Evolutionary conservation across 192 early-diverging fungal genomes (phyloP).

Genomic region (Lunasporangiospora selenospora): DNA sequence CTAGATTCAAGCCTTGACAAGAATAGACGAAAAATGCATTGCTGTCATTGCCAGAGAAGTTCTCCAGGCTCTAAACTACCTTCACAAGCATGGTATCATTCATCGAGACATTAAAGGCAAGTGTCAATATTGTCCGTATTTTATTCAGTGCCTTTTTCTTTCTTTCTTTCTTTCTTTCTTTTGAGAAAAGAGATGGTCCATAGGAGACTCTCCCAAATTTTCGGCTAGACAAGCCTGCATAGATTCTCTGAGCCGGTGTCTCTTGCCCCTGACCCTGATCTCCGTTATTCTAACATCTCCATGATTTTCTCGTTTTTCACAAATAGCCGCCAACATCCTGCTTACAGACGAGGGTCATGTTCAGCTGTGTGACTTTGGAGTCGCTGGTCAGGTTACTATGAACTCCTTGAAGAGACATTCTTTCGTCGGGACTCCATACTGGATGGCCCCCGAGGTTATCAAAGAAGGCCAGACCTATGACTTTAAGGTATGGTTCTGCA

Average conservation of each 20-base stretch:
- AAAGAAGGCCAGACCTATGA: constrained; percentile 86
- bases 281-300: too few species aligned
- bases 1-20: constrained; percentile 27
- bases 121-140: background rate
- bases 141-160: background rate
- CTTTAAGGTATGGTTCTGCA: constrained; percentile 70
- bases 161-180: background rate
- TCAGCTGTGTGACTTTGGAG: constrained; percentile 97
- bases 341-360: constrained; percentile 89
- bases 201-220: background rate
- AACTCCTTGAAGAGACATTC: constrained; percentile 81
- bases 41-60: constrained; percentile 91
- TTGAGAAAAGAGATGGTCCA: too few species aligned
- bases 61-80: constrained; percentile 85
- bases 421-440: constrained; percentile 95
- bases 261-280: background rate
- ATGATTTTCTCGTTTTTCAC: background rate
- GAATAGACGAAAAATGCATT: constrained; percentile 89
- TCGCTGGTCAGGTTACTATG: constrained; percentile 83
- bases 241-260: background rate
- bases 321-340: constrained; percentile 88
- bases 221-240: background rate
- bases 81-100: constrained; percentile 95
- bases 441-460: constrained; percentile 91
- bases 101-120: constrained; percentile 98